A percentile compares a stretch with the other conserved stretches of the same genome.
These are phyloP conservation scores for Thuja plicata DNA, from an alignment of 83 land plant species.

Conservation along the genomic window DNA sequence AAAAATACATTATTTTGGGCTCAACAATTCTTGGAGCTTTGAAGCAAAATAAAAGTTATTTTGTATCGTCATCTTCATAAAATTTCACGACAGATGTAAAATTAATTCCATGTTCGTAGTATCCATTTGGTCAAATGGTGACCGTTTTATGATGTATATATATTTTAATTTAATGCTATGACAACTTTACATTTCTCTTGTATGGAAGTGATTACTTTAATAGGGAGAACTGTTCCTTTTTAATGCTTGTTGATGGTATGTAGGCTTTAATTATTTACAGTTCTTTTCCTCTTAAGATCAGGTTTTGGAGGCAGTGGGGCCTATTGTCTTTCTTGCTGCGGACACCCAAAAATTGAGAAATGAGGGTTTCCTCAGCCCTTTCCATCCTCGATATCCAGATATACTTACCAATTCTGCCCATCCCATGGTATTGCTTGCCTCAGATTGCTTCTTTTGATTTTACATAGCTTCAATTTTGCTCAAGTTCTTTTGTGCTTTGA, in stretches of 20 bases:
- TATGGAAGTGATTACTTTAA: background rate
- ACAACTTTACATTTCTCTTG: background rate
- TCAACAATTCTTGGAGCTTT: background rate
- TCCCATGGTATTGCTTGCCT: conserved; percentile 68
- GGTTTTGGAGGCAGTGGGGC: conserved; percentile 99
- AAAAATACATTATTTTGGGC: background rate
- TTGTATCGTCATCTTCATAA: background rate
- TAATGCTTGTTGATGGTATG: background rate
- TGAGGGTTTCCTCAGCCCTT: conserved; percentile 98
- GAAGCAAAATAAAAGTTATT: background rate
- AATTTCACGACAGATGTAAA: background rate
- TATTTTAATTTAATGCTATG: background rate
- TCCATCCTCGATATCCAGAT: conserved; percentile 99
- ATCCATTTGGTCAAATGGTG: background rate
- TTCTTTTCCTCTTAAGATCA: conserved; percentile 20
- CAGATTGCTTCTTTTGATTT: background rate
- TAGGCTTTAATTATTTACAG: conserved; percentile 11
- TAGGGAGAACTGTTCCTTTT: background rate
- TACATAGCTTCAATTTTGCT: background rate
- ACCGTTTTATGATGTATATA: background rate
- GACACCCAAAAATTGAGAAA: conserved; percentile 93
- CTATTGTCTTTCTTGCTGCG: conserved; percentile 80
- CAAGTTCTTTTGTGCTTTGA: background rate
- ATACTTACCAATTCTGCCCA: conserved; percentile 99
- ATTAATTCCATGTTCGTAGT: no score